These are phyloP conservation scores for Phellopilus nigrolimitatus DNA, from an alignment of 1,284 basidiomycete genomes.

Conservation along the genomic window DNA sequence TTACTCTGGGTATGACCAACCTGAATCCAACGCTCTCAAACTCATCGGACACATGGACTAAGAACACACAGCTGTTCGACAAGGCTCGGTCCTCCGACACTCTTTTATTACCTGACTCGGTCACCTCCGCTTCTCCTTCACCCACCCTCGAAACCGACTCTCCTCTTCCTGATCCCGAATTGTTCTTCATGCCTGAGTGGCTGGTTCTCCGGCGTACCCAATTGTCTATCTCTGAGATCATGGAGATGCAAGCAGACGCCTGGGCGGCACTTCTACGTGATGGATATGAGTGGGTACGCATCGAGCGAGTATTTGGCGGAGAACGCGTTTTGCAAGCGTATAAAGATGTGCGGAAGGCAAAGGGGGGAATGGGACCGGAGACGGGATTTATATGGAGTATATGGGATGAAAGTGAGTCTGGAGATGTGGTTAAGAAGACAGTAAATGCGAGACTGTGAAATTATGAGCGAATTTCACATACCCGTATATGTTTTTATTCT, in stretches of 20 bases:
- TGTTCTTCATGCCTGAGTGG: conserved; percentile 67
- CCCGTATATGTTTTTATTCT: too few relatives aligned
- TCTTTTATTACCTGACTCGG: too few relatives aligned
- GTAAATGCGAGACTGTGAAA: background rate
- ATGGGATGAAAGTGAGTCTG: conserved; percentile 38
- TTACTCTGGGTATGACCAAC: conserved; percentile 52
- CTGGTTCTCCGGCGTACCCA: conserved; percentile 45
- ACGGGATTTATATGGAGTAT: conserved; percentile 57
- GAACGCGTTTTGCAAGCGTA: conserved; percentile 45
- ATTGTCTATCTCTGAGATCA: conserved; percentile 42
- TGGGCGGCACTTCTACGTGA: conserved; percentile 55
- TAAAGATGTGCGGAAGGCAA: conserved; percentile 36
- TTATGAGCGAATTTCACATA: too few relatives aligned
- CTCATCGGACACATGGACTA: conserved; percentile 32
- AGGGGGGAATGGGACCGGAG: conserved; percentile 45
- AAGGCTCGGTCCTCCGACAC: background rate
- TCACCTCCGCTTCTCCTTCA: conserved; percentile 13
- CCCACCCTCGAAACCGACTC: conserved; percentile 21
- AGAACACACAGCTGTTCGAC: conserved; percentile 29
- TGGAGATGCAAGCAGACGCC: conserved; percentile 42
- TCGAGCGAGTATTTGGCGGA: conserved; percentile 44
- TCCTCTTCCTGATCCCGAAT: conserved; percentile 34
- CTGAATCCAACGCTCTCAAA: conserved; percentile 38
- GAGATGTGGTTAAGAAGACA: background rate
- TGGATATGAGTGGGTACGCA: conserved; percentile 46